Conservation (phyloP, 1,139 yeast species). For the Pneumocystis wakefieldiae region DNA sequence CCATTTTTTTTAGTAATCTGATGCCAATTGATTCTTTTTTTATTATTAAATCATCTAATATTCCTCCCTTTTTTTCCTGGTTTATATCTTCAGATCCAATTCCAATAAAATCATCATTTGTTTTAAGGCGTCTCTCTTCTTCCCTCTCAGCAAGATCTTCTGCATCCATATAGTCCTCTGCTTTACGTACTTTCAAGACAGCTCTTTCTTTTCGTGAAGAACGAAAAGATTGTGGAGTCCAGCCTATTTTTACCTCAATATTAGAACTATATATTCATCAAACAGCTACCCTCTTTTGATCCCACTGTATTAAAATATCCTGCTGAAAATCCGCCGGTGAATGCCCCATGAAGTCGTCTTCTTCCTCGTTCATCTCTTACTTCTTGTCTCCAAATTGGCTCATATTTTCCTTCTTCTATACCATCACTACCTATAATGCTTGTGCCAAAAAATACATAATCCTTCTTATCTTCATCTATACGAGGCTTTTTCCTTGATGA, state of each 20-base stretch:
- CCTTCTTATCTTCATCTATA: background rate
- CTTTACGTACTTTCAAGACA: constrained; percentile 8
- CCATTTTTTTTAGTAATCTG: constrained; percentile 16
- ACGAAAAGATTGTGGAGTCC: constrained; percentile 21
- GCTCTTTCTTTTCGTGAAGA: constrained; percentile 18
- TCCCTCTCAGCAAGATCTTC: constrained; percentile 22
- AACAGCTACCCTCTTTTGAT: constrained; percentile 19
- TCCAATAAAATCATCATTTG: constrained; percentile 4
- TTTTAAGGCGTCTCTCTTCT: constrained; percentile 10
- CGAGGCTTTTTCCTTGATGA: background rate
- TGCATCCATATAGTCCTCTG: constrained; percentile 24
- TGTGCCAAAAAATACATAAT: background rate
- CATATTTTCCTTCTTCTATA: background rate
- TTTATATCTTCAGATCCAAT: constrained; percentile 1
- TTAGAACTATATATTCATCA: background rate
- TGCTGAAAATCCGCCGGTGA: constrained; percentile 25
- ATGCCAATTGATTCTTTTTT: constrained; percentile 13
- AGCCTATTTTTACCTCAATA: constrained; percentile 16
- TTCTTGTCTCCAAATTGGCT: constrained; percentile 16
- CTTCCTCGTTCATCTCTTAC: constrained; percentile 17
- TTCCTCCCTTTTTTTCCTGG: background rate
- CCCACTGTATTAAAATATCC: constrained; percentile 26
- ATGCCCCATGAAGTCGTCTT: constrained; percentile 24
- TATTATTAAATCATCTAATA: background rate
- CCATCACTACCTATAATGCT: constrained; percentile 1